A percentile compares a stretch with the other conserved stretches of the same genome.
Evolutionary conservation across 441 rosid genomes (phyloP).

Genomic region (Populus trichocarpa): DNA sequence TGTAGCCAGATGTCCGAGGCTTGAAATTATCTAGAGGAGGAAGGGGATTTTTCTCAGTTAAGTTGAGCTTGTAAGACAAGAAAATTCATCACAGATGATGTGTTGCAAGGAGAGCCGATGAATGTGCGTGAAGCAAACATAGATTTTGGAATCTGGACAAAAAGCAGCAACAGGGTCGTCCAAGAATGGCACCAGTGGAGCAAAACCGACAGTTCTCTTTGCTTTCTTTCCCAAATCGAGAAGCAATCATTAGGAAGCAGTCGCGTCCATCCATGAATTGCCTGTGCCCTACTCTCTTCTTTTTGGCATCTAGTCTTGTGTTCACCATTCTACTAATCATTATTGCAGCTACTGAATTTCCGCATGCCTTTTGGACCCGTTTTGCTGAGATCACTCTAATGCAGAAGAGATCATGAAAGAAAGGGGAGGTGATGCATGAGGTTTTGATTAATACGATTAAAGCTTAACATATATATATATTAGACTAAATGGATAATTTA

Average conservation of each 20-base stretch:
- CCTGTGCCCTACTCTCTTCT: too few species aligned
- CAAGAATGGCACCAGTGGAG: slow-evolving; percentile 5
- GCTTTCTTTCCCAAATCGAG: neutral
- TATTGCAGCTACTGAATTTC: neutral
- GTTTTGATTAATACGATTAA: too few species aligned
- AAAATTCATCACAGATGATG: neutral
- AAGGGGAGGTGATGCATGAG: too few species aligned
- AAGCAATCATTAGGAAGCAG: neutral
- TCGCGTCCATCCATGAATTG: too few species aligned
- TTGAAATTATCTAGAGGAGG: too few species aligned
- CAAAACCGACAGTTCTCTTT: slow-evolving; percentile 32
- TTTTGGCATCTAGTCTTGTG: neutral
- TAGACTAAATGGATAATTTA: too few species aligned
- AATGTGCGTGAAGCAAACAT: neutral
- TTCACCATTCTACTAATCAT: neutral
- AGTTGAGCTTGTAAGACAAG: neutral
- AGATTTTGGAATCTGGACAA: neutral
- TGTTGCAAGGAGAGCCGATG: neutral
- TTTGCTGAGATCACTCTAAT: slow-evolving; percentile 7
- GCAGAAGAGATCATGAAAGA: neutral
- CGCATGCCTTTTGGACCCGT: neutral
- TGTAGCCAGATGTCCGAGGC: too few species aligned
- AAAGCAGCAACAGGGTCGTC: neutral
- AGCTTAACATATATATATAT: too few species aligned
- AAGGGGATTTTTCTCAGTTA: neutral